These are phyloP conservation scores for Colletotrichum siamense DNA, from an alignment of 2,329 filamentous ascomycete genomes.

Conservation along the genomic window DNA sequence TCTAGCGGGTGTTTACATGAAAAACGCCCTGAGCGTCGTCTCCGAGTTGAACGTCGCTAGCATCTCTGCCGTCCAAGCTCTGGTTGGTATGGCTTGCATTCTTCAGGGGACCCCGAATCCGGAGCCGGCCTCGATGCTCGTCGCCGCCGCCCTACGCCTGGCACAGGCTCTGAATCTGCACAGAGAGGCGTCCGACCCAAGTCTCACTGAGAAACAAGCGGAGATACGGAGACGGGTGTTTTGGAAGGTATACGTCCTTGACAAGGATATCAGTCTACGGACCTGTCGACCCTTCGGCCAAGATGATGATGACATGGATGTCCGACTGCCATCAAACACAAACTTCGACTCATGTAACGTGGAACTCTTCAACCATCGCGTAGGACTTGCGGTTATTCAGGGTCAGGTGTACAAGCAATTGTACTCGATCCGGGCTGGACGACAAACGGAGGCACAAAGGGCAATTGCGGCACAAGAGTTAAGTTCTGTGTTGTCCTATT, in stretches of 20 bases:
- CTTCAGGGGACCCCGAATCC: conserved; percentile 28
- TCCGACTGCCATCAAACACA: conserved; percentile 23
- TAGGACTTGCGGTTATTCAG: conserved; percentile 27
- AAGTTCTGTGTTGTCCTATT: neutral
- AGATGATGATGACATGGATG: conserved; percentile 33
- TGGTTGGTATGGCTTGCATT: conserved; percentile 27
- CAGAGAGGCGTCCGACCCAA: conserved; percentile 18
- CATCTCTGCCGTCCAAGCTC: conserved; percentile 27
- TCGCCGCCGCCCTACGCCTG: conserved; percentile 25
- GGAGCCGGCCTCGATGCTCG: conserved; percentile 24
- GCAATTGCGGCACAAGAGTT: neutral
- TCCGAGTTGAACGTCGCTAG: conserved; percentile 24
- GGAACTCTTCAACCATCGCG: neutral
- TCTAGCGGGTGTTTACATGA: neutral
- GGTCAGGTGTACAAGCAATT: conserved; percentile 29
- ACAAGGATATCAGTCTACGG: conserved; percentile 30
- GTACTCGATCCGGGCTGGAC: conserved; percentile 27
- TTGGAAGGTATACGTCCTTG: neutral
- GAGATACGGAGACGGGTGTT: neutral
- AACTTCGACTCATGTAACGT: neutral
- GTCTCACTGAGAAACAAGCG: neutral
- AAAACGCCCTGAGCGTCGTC: conserved; percentile 7
- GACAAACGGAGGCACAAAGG: conserved; percentile 20
- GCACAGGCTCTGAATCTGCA: conserved; percentile 28
- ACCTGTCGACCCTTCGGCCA: conserved; percentile 26